Evolutionary conservation across 768 basidiomycete species (phyloP).

Genomic region (Lactarius akahatsu): DNA sequence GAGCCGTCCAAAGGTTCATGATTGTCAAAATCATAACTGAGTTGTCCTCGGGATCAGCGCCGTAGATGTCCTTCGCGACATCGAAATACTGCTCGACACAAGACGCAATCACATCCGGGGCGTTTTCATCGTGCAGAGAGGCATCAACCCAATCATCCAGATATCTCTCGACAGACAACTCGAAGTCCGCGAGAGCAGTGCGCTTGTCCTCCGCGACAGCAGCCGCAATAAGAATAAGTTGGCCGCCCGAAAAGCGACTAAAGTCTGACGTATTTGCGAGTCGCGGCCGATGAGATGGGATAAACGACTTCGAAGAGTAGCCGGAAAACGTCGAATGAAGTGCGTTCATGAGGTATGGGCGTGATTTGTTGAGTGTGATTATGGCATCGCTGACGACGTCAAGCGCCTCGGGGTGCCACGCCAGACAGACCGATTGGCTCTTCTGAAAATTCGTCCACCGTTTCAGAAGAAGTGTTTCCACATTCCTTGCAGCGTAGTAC

Average conservation of each 20-base stretch:
- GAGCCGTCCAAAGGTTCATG: neutral
- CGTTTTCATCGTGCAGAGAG: neutral
- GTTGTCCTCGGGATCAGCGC: neutral
- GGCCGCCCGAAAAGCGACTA: neutral
- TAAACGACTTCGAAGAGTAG: neutral
- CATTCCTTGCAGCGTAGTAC: neutral
- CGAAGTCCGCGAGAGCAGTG: neutral
- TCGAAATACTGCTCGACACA: neutral
- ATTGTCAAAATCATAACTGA: neutral
- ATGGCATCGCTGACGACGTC: neutral
- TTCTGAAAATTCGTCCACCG: neutral
- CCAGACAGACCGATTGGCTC: neutral
- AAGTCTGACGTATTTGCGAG: neutral
- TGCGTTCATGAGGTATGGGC: neutral
- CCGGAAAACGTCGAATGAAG: neutral
- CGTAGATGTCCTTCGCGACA: neutral
- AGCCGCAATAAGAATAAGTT: neutral
- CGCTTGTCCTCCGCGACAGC: neutral
- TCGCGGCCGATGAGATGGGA: neutral
- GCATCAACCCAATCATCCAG: neutral
- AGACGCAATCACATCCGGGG: neutral
- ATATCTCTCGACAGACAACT: neutral
- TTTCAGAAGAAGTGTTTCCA: neutral
- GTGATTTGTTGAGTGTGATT: slow-evolving; percentile 1
- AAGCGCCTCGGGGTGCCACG: neutral